phyloP scores from a whole-genome alignment of 1,139 yeast species.

The Yamadazyma triangularis region DNA sequence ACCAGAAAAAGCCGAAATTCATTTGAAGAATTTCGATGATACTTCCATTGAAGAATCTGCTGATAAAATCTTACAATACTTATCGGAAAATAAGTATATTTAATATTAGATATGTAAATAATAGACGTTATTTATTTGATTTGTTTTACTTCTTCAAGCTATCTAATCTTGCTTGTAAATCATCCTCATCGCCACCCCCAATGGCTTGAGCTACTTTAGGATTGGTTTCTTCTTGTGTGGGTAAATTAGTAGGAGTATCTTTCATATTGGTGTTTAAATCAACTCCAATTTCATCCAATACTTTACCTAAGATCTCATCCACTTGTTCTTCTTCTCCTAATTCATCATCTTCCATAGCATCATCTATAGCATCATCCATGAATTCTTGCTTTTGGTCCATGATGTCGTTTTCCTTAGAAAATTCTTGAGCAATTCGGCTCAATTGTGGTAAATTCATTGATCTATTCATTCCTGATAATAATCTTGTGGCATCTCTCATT shows the following conservation, averaged over 20 bases:
- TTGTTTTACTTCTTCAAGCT: constrained; percentile 69
- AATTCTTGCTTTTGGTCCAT: constrained; percentile 99
- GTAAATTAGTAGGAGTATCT: constrained; percentile 51
- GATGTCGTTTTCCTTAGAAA: constrained; percentile 87
- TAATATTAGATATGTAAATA: constrained; percentile 11
- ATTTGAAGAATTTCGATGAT: constrained; percentile 56
- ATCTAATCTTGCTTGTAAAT: constrained; percentile 82
- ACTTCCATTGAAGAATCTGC: constrained; percentile 79
- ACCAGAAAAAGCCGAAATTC: constrained; percentile 80
- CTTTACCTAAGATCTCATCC: constrained; percentile 88
- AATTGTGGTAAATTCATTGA: constrained; percentile 89
- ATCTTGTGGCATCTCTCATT: constrained; percentile 91
- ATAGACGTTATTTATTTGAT: too few species aligned
- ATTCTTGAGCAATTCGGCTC: constrained; percentile 89
- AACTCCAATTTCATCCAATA: constrained; percentile 93
- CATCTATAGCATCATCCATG: constrained; percentile 98
- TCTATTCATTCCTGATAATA: constrained; percentile 81
- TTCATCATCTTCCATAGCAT: constrained; percentile 77
- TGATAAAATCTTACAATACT: constrained; percentile 62
- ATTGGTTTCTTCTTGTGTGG: constrained; percentile 6
- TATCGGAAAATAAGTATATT: constrained; percentile 51
- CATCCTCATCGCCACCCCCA: constrained; percentile 57
- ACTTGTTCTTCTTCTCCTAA: constrained; percentile 76
- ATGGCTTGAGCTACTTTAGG: constrained; percentile 48
- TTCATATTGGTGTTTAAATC: constrained; percentile 68